These are phyloP conservation scores for Chlorociboria aeruginascens DNA, from an alignment of 495 filamentous ascomycete species.

Conservation along the genomic window DNA sequence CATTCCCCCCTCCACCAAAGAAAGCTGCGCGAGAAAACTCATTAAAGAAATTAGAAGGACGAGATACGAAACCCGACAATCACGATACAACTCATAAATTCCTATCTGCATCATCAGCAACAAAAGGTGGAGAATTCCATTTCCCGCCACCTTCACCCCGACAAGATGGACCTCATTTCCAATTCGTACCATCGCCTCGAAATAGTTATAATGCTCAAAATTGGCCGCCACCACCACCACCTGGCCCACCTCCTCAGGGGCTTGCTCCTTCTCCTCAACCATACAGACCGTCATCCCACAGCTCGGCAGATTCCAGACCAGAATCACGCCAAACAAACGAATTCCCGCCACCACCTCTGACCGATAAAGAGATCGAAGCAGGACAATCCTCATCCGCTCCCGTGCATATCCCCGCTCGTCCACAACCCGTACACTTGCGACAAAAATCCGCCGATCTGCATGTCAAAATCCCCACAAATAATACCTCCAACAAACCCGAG, in stretches of 20 bases:
- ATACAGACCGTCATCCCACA: background rate
- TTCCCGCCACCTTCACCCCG: constrained; percentile 35
- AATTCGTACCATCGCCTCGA: constrained; percentile 30
- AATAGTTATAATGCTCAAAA: constrained; percentile 13
- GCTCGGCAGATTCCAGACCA: constrained; percentile 5
- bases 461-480: constrained; percentile 17
- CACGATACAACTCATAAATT: constrained; percentile 15
- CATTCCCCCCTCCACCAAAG: constrained; percentile 29
- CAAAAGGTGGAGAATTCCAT: constrained; percentile 34
- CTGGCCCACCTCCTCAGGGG: constrained; percentile 2
- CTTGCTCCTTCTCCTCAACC: background rate
- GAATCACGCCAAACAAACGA: constrained; percentile 4
- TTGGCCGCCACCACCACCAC: constrained; percentile 14
- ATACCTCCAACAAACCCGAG: constrained; percentile 30
- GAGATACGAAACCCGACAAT: constrained; percentile 13
- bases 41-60: constrained; percentile 11
- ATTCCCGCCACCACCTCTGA: constrained; percentile 10
- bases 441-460: constrained; percentile 24
- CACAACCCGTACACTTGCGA: constrained; percentile 38
- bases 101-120: constrained; percentile 8
- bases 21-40: constrained; percentile 21
- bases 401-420: background rate
- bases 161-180: constrained; percentile 33
- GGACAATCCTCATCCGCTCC: background rate
- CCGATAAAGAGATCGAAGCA: background rate